Conservation (phyloP, 2,329 filamentous ascomycete genomes). For the Xylaria sp. region DNA sequence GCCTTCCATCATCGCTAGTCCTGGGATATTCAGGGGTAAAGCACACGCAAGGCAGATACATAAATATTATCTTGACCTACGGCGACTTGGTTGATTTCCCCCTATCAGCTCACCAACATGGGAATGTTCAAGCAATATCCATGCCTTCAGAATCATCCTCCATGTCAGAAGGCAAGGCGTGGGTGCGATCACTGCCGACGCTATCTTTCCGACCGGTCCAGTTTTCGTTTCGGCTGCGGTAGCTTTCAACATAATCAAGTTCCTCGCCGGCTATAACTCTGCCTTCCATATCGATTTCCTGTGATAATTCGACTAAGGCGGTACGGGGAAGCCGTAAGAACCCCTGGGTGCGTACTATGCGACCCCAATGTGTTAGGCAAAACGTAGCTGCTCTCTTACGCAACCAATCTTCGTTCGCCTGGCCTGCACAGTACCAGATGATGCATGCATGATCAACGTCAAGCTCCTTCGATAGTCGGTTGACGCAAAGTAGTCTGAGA, state of each 20-base stretch:
- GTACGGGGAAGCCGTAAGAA: constrained; percentile 83
- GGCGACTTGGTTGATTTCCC: background rate
- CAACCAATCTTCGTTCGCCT: constrained; percentile 93
- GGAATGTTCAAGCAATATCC: constrained; percentile 60
- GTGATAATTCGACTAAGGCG: constrained; percentile 88
- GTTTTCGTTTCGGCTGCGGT: constrained; percentile 59
- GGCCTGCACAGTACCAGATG: constrained; percentile 93
- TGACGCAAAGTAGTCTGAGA: constrained; percentile 89
- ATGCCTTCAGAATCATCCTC: constrained; percentile 70
- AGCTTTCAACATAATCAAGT: constrained; percentile 68
- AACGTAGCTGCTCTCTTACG: constrained; percentile 88
- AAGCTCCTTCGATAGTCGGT: constrained; percentile 87
- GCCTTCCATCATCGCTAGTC: constrained; percentile 15
- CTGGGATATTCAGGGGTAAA: constrained; percentile 10
- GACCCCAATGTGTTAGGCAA: constrained; percentile 94
- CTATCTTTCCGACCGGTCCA: constrained; percentile 65
- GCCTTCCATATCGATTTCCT: constrained; percentile 94
- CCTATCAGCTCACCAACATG: background rate
- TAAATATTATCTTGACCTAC: background rate
- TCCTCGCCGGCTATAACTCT: constrained; percentile 90
- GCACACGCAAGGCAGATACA: background rate
- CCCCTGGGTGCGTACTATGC: constrained; percentile 87
- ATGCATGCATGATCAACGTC: constrained; percentile 95
- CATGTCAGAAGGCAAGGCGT: constrained; percentile 66
- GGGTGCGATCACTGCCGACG: constrained; percentile 68